Evolutionary conservation across 2,329 filamentous ascomycete species (phyloP).

Genomic region (Aspergillus neoniger): DNA sequence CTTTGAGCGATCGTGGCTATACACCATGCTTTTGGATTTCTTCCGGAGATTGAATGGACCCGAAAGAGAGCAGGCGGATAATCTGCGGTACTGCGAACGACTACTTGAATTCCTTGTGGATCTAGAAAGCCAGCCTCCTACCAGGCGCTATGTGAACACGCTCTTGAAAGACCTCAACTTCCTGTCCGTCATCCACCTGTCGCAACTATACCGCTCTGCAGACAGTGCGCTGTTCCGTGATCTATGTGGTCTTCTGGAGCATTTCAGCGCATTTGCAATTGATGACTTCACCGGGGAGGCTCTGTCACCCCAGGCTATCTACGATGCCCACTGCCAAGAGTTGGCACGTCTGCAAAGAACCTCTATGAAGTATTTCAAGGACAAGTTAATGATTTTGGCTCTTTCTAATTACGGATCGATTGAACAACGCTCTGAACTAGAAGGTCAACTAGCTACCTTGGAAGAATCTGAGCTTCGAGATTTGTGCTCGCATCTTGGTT

Average conservation of each 20-base stretch:
- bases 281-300: conserved; percentile 87
- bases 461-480: conserved; percentile 72
- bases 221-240: conserved; percentile 78
- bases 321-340: conserved; percentile 74
- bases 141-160: conserved; percentile 88
- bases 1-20: conserved; percentile 94
- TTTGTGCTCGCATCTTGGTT: conserved; percentile 70
- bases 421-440: conserved; percentile 75
- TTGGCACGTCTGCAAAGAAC: conserved; percentile 79
- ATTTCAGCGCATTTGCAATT: conserved; percentile 86
- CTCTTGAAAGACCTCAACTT: conserved; percentile 84
- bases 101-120: conserved; percentile 90
- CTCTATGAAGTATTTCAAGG: conserved; percentile 78
- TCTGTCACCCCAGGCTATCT: conserved; percentile 69
- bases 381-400: conserved; percentile 87
- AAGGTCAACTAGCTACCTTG: conserved; percentile 71
- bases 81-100: conserved; percentile 83
- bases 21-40: conserved; percentile 81
- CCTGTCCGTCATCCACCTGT: conserved; percentile 73
- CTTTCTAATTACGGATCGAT: conserved; percentile 91
- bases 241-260: conserved; percentile 74
- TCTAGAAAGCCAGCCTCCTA: conserved; percentile 89
- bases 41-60: conserved; percentile 67
- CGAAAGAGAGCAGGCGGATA: conserved; percentile 53
- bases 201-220: conserved; percentile 73